Conservation (phyloP, 305 asterid species). For the Fraxinus ornus region DNA sequence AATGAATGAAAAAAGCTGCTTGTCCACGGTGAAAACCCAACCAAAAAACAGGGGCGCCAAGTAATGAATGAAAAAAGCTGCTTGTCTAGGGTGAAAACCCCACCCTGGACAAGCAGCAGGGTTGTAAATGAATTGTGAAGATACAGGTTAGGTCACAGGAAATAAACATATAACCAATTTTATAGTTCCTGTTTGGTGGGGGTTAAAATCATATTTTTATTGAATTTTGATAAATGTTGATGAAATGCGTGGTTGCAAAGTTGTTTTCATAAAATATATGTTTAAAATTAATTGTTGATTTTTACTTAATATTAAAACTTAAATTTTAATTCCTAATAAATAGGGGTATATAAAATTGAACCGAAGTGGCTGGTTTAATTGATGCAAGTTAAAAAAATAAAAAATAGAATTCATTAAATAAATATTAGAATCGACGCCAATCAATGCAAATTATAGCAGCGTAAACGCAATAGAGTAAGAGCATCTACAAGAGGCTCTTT, state of each 20-base stretch:
- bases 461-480: no score
- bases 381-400: background rate
- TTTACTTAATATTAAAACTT: no score
- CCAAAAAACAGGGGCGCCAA: no score
- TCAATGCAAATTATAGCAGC: background rate
- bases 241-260: background rate
- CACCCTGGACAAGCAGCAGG: no score
- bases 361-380: no score
- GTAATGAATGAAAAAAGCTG: no score
- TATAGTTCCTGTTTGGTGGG: background rate
- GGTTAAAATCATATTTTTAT: background rate
- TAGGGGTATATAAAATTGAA: no score
- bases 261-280: no score
- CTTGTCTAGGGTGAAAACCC: no score
- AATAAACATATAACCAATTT: background rate
- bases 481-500: no score
- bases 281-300: background rate
- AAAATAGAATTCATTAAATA: background rate
- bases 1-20: background rate
- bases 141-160: background rate
- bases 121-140: background rate
- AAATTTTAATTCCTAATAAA: no score
- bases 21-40: no score
- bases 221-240: background rate
- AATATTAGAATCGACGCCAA: background rate